These are phyloP conservation scores for Lentinus tigrinus DNA, from an alignment of 768 basidiomycete genomes.

Conservation along the genomic window DNA sequence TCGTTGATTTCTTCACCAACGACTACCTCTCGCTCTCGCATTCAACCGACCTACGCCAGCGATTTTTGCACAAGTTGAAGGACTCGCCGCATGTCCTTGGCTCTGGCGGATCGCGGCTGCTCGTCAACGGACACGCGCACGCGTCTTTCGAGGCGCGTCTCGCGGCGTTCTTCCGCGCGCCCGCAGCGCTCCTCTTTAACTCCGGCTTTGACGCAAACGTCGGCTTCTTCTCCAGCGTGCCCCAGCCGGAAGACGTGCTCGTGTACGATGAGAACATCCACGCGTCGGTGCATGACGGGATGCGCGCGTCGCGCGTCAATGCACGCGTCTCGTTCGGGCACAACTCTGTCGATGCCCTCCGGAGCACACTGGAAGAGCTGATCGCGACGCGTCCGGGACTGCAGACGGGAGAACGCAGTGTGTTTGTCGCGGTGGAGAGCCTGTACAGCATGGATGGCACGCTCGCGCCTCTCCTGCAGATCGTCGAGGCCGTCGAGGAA, in stretches of 20 bases:
- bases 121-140: slow-evolving; percentile 76
- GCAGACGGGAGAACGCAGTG: slow-evolving; percentile 39
- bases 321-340: slow-evolving; percentile 60
- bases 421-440: slow-evolving; percentile 86
- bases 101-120: slow-evolving; percentile 83
- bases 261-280: slow-evolving; percentile 88
- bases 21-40: slow-evolving; percentile 86
- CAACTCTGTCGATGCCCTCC: slow-evolving; percentile 60
- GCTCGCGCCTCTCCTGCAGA: slow-evolving; percentile 67
- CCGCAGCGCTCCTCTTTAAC: slow-evolving; percentile 80
- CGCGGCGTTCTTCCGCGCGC: slow-evolving; percentile 27
- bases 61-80: slow-evolving; percentile 56
- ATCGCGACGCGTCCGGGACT: slow-evolving; percentile 37
- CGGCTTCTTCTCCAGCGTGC: slow-evolving; percentile 79
- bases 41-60: slow-evolving; percentile 52
- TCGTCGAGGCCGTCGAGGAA: slow-evolving; percentile 62
- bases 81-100: slow-evolving; percentile 66
- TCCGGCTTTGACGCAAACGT: slow-evolving; percentile 94
- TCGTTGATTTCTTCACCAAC: slow-evolving; percentile 81
- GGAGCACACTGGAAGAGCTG: slow-evolving; percentile 42
- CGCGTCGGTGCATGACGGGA: slow-evolving; percentile 88
- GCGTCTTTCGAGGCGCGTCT: slow-evolving; percentile 23
- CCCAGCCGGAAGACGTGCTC: slow-evolving; percentile 73
- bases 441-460: slow-evolving; percentile 98
- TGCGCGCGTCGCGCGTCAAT: slow-evolving; percentile 55